Percentiles rank a stretch among this genome's conserved stretches.
Evolutionary conservation across 108 stramenopile genomes (phyloP).

Genomic region (Nannochloropsis gaditana): DNA sequence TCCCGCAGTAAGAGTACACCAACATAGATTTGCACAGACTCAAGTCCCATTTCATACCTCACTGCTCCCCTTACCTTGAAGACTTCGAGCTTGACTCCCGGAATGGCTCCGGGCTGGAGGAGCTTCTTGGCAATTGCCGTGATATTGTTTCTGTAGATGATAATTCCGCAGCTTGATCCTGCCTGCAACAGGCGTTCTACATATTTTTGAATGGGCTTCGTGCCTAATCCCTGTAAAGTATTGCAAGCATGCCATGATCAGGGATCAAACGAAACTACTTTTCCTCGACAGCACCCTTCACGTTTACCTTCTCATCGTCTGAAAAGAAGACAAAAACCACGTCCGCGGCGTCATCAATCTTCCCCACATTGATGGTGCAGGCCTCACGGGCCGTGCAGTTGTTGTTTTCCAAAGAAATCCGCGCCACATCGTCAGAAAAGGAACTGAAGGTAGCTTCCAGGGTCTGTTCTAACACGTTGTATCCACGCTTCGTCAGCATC

Average conservation of each 20-base stretch:
- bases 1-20: too few relatives aligned
- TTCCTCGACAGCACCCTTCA: background rate
- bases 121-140: background rate
- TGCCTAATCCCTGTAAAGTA: background rate
- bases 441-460: constrained; percentile 10
- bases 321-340: constrained; percentile 56
- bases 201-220: background rate
- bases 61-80: constrained; percentile 59
- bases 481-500: constrained; percentile 57
- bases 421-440: constrained; percentile 26
- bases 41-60: too few relatives aligned
- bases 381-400: constrained; percentile 21
- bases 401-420: constrained; percentile 24
- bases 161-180: background rate
- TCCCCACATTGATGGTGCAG: constrained; percentile 50
- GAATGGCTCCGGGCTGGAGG: background rate
- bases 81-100: constrained; percentile 64
- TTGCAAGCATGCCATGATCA: background rate
- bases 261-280: background rate
- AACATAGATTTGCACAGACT: too few relatives aligned
- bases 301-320: constrained; percentile 52
- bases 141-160: constrained; percentile 1
- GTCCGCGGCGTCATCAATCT: constrained; percentile 52
- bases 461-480: constrained; percentile 48
- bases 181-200: background rate